phyloP scores from a whole-genome alignment of 164 flowering plant genomes.

The Chimonanthus praecox region DNA sequence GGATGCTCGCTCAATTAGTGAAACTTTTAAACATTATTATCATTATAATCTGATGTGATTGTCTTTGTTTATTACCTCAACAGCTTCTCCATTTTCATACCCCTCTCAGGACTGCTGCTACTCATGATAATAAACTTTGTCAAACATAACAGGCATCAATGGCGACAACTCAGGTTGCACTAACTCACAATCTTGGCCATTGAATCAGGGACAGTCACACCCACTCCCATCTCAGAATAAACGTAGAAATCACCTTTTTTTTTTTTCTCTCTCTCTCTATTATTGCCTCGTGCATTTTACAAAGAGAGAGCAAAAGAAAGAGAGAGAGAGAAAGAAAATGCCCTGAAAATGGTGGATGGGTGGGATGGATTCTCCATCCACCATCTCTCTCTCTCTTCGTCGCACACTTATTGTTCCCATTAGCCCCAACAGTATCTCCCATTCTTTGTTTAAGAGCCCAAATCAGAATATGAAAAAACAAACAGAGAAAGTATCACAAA shows the following conservation, averaged over 20 bases:
- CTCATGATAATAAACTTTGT: too few relatives aligned
- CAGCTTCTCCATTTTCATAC: too few relatives aligned
- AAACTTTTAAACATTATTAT: too few relatives aligned
- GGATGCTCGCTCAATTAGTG: too few relatives aligned
- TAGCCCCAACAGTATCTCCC: background rate
- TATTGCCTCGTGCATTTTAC: background rate
- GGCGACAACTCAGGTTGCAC: too few relatives aligned
- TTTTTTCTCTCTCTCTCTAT: background rate
- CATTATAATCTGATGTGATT: too few relatives aligned
- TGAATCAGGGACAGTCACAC: background rate
- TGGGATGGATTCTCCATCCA: background rate
- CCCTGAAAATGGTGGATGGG: background rate
- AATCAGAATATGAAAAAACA: background rate
- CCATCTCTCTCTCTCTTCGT: background rate
- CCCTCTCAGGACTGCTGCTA: too few relatives aligned
- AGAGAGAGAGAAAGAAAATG: background rate
- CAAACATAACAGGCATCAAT: too few relatives aligned
- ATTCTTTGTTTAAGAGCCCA: background rate
- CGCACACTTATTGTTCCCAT: background rate
- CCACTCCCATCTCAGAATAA: background rate
- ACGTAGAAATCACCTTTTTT: background rate
- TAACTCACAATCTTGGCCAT: background rate
- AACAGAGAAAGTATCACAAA: background rate
- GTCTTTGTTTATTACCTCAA: too few relatives aligned
- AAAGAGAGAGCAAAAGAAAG: background rate